Conservation (phyloP, 306 rosid species). For the Vigna angularis region DNA sequence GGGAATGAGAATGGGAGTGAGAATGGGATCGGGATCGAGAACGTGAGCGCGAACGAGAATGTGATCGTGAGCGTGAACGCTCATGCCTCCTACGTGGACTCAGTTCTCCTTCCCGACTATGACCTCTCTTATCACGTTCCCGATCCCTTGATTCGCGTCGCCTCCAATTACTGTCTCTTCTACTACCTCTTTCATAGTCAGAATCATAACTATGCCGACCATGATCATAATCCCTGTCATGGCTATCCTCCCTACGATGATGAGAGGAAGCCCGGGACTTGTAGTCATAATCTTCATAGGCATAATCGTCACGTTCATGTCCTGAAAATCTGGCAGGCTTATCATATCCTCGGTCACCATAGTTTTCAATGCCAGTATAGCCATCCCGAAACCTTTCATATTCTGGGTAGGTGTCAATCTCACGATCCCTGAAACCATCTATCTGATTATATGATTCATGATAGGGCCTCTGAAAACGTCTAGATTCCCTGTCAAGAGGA, state of each 20-base stretch:
- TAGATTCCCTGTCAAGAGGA: constrained; percentile 77
- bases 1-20: constrained; percentile 61
- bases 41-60: constrained; percentile 52
- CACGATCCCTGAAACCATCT: constrained; percentile 70
- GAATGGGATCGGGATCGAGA: constrained; percentile 46
- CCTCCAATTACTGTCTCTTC: constrained; percentile 83
- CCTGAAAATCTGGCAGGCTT: constrained; percentile 69
- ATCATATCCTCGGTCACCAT: constrained; percentile 75
- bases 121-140: constrained; percentile 73
- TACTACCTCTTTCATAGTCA: constrained; percentile 82
- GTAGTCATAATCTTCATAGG: constrained; percentile 79
- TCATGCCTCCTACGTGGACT: constrained; percentile 81
- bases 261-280: constrained; percentile 65
- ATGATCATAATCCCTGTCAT: constrained; percentile 81
- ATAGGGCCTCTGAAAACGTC: constrained; percentile 77
- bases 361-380: constrained; percentile 63
- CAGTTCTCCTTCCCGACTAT: constrained; percentile 74
- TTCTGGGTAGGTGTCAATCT: constrained; percentile 66
- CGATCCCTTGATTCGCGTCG: constrained; percentile 78
- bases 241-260: constrained; percentile 84
- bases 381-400: constrained; percentile 81
- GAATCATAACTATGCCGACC: constrained; percentile 87
- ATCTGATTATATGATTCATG: constrained; percentile 70
- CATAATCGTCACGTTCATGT: constrained; percentile 76
- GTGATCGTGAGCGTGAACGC: constrained; percentile 59